Evolutionary conservation across 176 grass and related monocot species (phyloP).

Genomic region (Raddia distichophylla): DNA sequence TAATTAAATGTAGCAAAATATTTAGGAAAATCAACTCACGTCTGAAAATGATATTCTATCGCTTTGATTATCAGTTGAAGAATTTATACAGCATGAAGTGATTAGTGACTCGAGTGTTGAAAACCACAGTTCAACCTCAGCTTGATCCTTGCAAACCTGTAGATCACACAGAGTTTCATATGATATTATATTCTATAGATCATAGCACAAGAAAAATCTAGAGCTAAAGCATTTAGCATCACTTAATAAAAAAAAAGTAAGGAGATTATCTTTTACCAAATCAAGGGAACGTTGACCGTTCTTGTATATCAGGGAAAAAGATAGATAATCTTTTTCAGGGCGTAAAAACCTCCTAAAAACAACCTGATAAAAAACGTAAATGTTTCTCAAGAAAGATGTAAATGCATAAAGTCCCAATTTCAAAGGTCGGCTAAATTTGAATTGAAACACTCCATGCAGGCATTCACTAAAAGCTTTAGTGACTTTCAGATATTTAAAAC

Average conservation of each 20-base stretch:
- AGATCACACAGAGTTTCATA: constrained; percentile 26
- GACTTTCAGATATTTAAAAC: background rate
- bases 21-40: constrained; percentile 60
- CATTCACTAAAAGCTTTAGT: background rate
- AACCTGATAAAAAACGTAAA: constrained; percentile 50
- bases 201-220: constrained; percentile 27
- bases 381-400: background rate
- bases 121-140: constrained; percentile 93
- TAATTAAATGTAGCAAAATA: constrained; percentile 2
- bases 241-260: constrained; percentile 14
- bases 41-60: constrained; percentile 76
- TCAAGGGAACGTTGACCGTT: constrained; percentile 93
- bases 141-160: constrained; percentile 98
- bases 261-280: constrained; percentile 67
- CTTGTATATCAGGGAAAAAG: constrained; percentile 94
- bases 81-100: constrained; percentile 50
- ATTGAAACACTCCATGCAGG: background rate
- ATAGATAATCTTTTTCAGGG: constrained; percentile 96
- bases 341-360: constrained; percentile 85
- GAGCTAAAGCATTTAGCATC: constrained; percentile 30
- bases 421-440: constrained; percentile 23
- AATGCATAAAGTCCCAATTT: constrained; percentile 31
- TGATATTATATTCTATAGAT: background rate
- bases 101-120: constrained; percentile 65
- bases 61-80: constrained; percentile 48